Evolutionary conservation across 2,329 filamentous ascomycete genomes (phyloP), one percentile per base, ranked within the genome.

Genomic region (Decorospora gaudefroyi): DNA sequence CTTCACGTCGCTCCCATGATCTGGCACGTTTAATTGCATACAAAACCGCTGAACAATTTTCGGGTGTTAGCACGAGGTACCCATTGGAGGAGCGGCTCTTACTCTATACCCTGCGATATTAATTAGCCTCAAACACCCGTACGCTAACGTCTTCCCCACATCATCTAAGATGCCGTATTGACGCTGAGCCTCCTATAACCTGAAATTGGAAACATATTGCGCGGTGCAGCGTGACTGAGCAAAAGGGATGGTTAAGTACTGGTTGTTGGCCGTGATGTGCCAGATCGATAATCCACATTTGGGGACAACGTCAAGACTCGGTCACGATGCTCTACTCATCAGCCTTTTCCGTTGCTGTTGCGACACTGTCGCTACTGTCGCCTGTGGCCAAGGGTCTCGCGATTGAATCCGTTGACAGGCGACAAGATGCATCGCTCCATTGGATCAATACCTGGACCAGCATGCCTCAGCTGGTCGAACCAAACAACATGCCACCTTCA

Each of bases 391-490:
- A 39, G 16, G 37, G 42, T 3, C 54, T 42, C 16, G 43, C 46
- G 6, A 40, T 36, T 22, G 30, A 30, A 2, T 9, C 7, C 2
- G 21, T 55, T 28, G 42, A 46, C 2, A 51, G 44, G 17, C 46
- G 56, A 32, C 56, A 61, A 31, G 56, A 59, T 53, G 52, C 16
- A 2, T 81, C 5, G 74, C 76, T n/a, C n/a, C n/a, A 79, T 51
- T 85, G 82, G 82, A 74, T 84, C 12, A 76, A 79, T 44, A 81
- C 78, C 1, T 86, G 83, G 84, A 78, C 79, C 0, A 74, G 80
- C 2, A 86, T 86, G 82, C 82, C 83, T 0, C 82, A 86, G 58
- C 68, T 84, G 27, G 81, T 81, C 1, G 83, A 87, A 56, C 76
- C 75, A 6, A 72, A 68, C 35, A 87, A 86, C 52, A 73, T 87